Base-by-base conservation (phyloP, 768 basidiomycete species). In the Gymnopilus dilepis region DNA sequence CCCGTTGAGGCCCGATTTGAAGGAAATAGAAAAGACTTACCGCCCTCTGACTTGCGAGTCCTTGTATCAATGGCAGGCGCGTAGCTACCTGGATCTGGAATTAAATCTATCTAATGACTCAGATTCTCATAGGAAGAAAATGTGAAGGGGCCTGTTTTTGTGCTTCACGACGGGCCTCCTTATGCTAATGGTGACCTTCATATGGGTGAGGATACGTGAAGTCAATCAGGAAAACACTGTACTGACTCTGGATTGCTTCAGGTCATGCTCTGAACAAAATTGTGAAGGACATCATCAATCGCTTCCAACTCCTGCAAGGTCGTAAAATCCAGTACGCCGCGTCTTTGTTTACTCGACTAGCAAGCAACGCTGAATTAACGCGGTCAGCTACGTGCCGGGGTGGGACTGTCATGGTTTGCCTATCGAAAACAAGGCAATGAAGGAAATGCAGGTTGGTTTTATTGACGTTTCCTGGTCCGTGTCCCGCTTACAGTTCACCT, bases 351-450 rank as follows among this genome's bases (percentile, higher is more conserved):
- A 24, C 7, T 41, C 55, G 30, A 12, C 28, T 6, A 4, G 17
- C 3, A 22, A 63, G 22, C 6, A n/a, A 48, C 53, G 9, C 53
- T 61, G 41, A 65, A 57, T 63, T 60, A 50, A 58, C 53, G 58
- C 55, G 38, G n/a, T 41, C 59, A 98, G 97, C 69, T 98, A 96
- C 76, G 75, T 92, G 13, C 96, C 97, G 34, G 97, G 97, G 9
- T 99, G 95, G 94, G 97, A 99, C 70, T 99, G 97, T 69, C 97
- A 99, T 72, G 97, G 97, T 6, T 85, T 98, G 12, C 97, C 97
- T 0, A 98, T 99, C 62, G 97, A 99, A 73, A 94, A 94, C 66
- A 98, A 97, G 69, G 92, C 95, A 0, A 77, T 99, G 34, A 80
- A 90, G 61, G 84, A 90, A 22, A 80, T 97, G 26, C 82, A 85